These are phyloP conservation scores for Mallotus japonicus DNA, from an alignment of 441 rosid species.

Conservation along the genomic window DNA sequence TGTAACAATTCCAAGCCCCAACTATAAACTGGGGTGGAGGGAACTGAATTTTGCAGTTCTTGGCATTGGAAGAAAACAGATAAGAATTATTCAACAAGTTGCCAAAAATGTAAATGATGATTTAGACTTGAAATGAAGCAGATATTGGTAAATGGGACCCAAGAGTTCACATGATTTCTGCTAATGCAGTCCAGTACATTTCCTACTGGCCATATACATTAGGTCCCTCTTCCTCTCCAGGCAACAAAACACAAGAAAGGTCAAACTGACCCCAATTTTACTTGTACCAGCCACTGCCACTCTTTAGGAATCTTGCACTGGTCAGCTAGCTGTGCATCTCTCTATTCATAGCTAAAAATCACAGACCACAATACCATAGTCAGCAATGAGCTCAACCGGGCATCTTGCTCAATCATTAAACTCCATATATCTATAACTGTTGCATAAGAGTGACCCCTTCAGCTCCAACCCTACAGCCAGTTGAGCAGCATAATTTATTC, in stretches of 20 bases:
- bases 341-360: neutral
- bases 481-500: no score
- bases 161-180: slow-evolving; percentile 29
- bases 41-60: neutral
- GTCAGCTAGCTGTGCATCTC: neutral
- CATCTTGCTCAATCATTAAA: no score
- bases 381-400: no score
- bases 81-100: neutral
- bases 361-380: neutral
- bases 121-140: neutral
- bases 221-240: slow-evolving; percentile 2
- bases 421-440: no score
- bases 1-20: no score
- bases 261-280: slow-evolving; percentile 18
- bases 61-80: neutral
- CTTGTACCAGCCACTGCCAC: neutral
- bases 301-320: neutral
- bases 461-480: no score
- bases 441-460: no score
- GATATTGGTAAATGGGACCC: slow-evolving; percentile 28
- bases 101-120: neutral
- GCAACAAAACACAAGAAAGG: slow-evolving; percentile 13
- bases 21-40: no score
- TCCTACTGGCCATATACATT: slow-evolving; percentile 24
- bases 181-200: slow-evolving; percentile 36